Evolutionary conservation across 768 basidiomycete genomes (phyloP).

Genomic region (Hypholoma fasciculare): DNA sequence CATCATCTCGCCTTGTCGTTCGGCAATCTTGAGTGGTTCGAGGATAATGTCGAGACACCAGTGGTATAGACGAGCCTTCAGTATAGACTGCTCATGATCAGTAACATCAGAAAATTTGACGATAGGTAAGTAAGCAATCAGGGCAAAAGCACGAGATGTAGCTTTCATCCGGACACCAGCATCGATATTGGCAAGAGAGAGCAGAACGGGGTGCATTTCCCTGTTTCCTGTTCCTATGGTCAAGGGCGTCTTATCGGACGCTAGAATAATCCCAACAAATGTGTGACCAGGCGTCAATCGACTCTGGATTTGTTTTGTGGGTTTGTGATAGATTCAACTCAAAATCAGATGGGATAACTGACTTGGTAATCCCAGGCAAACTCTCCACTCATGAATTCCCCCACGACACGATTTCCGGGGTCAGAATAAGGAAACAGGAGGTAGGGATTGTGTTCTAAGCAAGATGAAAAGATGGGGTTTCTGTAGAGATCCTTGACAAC

Average conservation of each 20-base stretch:
- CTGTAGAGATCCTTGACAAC: background rate
- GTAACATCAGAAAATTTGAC: background rate
- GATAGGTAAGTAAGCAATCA: background rate
- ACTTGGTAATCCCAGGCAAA: constrained; percentile 3
- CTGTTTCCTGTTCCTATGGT: background rate
- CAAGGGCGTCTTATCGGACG: constrained; percentile 1
- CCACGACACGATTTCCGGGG: background rate
- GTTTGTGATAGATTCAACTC: background rate
- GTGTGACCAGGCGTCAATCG: background rate
- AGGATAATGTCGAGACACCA: background rate
- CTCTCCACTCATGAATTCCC: constrained; percentile 1
- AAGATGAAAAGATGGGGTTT: constrained; percentile 1
- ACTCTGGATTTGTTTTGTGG: background rate
- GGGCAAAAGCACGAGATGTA: background rate
- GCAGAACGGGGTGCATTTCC: background rate
- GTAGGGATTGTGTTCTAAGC: background rate
- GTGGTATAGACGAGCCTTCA: background rate
- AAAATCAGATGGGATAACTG: background rate
- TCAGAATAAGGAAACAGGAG: background rate
- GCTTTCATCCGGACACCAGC: constrained; percentile 3
- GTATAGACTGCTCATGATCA: background rate
- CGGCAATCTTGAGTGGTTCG: background rate
- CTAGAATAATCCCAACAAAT: background rate
- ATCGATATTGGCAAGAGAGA: constrained; percentile 2
- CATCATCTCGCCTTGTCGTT: background rate